Percentiles rank a stretch among this genome's conserved stretches.
Conservation (phyloP, 768 basidiomycete genomes). For the Leccinum longicurvipes region DNA sequence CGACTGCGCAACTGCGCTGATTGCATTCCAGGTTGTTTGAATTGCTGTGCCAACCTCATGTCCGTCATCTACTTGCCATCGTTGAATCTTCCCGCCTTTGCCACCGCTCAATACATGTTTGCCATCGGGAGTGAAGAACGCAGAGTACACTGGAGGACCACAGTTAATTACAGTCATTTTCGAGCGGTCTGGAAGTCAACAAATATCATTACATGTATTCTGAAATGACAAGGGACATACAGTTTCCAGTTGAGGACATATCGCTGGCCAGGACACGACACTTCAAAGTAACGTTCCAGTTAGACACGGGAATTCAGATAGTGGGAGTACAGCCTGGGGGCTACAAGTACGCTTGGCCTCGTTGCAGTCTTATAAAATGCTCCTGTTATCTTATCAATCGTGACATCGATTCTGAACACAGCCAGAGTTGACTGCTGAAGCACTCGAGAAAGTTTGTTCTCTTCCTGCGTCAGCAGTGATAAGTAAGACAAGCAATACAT, state of each 20-base stretch:
- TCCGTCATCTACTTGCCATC: background rate
- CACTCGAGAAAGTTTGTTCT: too few species aligned
- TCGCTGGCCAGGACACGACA: background rate
- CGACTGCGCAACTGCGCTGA: background rate
- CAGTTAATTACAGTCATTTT: background rate
- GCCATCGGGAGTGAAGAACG: background rate
- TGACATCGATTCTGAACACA: too few species aligned
- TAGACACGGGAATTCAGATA: background rate
- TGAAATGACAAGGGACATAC: background rate
- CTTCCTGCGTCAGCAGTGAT: too few species aligned
- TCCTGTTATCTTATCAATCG: too few species aligned
- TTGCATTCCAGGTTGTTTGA: background rate
- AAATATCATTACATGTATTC: background rate
- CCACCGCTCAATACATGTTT: background rate
- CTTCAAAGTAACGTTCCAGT: too few species aligned
- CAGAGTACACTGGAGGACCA: background rate
- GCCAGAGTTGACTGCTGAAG: too few species aligned
- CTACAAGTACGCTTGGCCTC: too few species aligned
- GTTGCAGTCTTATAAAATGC: too few species aligned
- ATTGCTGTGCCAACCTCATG: background rate
- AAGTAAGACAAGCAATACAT: too few species aligned
- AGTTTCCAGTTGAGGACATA: background rate
- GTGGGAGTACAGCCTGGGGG: too few species aligned
- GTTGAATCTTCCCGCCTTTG: background rate
- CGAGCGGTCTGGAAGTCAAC: background rate